phyloP scores from a whole-genome alignment of 441 rosid genomes.

The Theobroma grandiflorum region DNA sequence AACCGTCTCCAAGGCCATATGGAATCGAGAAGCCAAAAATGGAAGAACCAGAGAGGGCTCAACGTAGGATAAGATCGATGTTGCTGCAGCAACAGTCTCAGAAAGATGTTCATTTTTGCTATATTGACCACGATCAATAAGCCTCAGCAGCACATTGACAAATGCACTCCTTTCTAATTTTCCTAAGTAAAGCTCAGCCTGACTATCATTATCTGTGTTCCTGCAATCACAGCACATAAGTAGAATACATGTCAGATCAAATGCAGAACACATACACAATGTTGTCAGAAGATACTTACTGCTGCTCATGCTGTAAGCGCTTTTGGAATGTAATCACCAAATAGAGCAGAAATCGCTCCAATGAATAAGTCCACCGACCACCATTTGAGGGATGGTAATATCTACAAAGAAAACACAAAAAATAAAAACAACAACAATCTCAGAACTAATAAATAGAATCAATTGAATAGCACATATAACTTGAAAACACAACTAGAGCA shows the following conservation, averaged over 20 bases:
- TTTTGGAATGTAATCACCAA: conserved; percentile 91
- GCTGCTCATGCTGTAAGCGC: conserved; percentile 91
- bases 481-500: conserved; percentile 36
- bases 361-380: conserved; percentile 99
- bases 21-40: conserved; percentile 89
- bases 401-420: conserved; percentile 44
- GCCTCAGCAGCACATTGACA: conserved; percentile 77
- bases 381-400: conserved; percentile 99
- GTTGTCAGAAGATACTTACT: conserved; percentile 58
- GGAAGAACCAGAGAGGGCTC: conserved; percentile 99
- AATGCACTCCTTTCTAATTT: conserved; percentile 78
- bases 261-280: conserved; percentile 25
- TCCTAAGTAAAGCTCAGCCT: conserved; percentile 62
- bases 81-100: conserved; percentile 98
- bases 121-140: conserved; percentile 98
- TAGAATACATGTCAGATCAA: conserved; percentile 36
- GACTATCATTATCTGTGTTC: conserved; percentile 48
- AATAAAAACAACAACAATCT: conserved; percentile 27
- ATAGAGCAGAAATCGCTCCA: conserved; percentile 87
- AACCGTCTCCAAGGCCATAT: conserved; percentile 99
- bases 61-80: conserved; percentile 92
- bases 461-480: conserved; percentile 27
- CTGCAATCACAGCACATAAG: conserved; percentile 53
- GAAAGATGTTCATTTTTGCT: conserved; percentile 99
- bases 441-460: conserved; percentile 34